A percentile compares a stretch with the other conserved stretches of the same genome.
These are phyloP conservation scores for Parasarocladium wereldwijsianum DNA, from an alignment of 2,329 filamentous ascomycete species.

Conservation along the genomic window DNA sequence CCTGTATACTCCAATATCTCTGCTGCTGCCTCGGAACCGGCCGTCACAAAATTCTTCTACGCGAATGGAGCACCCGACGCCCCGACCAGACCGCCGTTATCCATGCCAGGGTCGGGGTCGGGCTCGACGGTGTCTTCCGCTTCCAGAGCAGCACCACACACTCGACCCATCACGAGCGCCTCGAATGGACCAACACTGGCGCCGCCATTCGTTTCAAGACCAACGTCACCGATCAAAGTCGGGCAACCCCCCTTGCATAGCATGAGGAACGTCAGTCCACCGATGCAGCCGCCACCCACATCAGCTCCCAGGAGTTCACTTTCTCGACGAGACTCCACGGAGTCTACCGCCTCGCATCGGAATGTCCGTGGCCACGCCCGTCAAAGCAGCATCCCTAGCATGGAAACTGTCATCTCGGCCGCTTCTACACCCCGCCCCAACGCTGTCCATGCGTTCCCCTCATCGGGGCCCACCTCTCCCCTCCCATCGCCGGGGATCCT, in stretches of 20 bases:
- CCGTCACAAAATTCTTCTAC: slow-evolving; percentile 58
- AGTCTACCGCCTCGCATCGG: slow-evolving; percentile 11
- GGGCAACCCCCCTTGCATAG: slow-evolving; percentile 9
- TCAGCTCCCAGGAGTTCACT: slow-evolving; percentile 14
- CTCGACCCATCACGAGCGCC: slow-evolving; percentile 22
- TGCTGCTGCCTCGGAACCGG: slow-evolving; percentile 19
- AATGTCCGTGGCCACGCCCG: slow-evolving; percentile 20
- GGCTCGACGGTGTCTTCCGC: slow-evolving; percentile 30
- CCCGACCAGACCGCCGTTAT: slow-evolving; percentile 17
- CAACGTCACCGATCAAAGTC: slow-evolving; percentile 36
- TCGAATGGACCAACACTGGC: slow-evolving; percentile 9
- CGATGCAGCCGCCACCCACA: slow-evolving; percentile 16
- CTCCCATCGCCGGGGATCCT: slow-evolving; percentile 16
- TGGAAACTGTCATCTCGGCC: slow-evolving; percentile 19
- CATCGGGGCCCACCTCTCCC: slow-evolving; percentile 23
- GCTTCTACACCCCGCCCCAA: slow-evolving; percentile 1
- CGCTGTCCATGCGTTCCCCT: slow-evolving; percentile 18
- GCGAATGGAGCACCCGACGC: slow-evolving; percentile 49
- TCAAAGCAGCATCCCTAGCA: slow-evolving; percentile 21
- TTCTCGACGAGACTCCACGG: slow-evolving; percentile 26
- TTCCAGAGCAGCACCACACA: slow-evolving; percentile 25
- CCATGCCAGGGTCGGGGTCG: slow-evolving; percentile 23
- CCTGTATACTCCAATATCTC: neutral
- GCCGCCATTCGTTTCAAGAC: slow-evolving; percentile 20
- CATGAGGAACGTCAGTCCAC: slow-evolving; percentile 14